Percentiles rank a stretch among this genome's conserved stretches.
phyloP scores from a whole-genome alignment of 129 eudicot species.

The Centaurea solstitialis region DNA sequence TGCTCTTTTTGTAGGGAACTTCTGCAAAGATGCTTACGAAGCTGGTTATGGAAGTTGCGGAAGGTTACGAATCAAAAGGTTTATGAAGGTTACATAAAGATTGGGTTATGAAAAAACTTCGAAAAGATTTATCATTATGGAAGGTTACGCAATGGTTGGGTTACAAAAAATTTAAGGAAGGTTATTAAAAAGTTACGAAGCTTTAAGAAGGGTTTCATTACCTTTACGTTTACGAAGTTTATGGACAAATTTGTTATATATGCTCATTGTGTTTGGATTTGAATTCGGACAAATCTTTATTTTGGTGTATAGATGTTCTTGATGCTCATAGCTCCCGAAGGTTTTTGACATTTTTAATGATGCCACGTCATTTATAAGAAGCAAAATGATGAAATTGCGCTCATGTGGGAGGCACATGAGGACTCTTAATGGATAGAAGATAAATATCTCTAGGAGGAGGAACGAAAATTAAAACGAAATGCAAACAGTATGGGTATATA shows the following conservation, averaged over 20 bases:
- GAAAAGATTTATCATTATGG: neutral
- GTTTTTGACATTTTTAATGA: neutral
- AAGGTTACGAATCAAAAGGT: neutral
- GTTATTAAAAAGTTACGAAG: neutral
- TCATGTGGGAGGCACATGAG: neutral
- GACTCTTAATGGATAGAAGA: neutral
- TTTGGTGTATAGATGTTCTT: neutral
- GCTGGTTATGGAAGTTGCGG: neutral
- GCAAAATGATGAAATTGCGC: neutral
- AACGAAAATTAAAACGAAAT: neutral
- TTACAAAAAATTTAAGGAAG: neutral
- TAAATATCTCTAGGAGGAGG: neutral
- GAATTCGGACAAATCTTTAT: neutral
- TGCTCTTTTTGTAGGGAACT: neutral
- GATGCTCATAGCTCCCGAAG: neutral
- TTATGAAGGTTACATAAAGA: neutral
- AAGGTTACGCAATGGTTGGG: neutral
- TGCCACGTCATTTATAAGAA: neutral
- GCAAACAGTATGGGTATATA: neutral
- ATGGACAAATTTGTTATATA: neutral
- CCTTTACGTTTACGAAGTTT: neutral
- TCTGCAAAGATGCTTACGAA: neutral
- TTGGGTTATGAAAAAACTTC: neutral
- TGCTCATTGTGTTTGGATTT: neutral
- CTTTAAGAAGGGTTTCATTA: neutral